phyloP scores from a whole-genome alignment of 2,329 filamentous ascomycete species.

The Corniculantispora saksenae region DNA sequence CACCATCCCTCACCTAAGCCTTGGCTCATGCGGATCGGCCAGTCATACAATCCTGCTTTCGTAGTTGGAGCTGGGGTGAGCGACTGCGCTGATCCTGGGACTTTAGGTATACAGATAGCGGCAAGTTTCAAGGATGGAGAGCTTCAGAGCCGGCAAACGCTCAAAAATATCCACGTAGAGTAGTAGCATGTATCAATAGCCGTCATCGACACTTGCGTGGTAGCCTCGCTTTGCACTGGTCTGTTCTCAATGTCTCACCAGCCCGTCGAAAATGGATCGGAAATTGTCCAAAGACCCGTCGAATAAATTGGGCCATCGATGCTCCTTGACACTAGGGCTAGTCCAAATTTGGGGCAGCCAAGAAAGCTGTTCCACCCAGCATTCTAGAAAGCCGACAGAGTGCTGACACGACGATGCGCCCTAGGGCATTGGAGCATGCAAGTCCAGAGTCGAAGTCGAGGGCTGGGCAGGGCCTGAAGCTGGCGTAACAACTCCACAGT shows the following conservation, averaged over 20 bases:
- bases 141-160: neutral
- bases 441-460: neutral
- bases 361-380: constrained; percentile 3
- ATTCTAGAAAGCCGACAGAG: constrained; percentile 17
- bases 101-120: too few relatives aligned
- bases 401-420: constrained; percentile 2
- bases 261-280: constrained; percentile 38
- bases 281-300: constrained; percentile 22
- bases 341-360: constrained; percentile 1
- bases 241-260: constrained; percentile 29
- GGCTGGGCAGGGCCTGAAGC: neutral
- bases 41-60: neutral
- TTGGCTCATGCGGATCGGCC: neutral
- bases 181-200: neutral
- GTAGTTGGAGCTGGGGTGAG: neutral
- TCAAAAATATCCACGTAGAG: neutral
- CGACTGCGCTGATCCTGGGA: neutral
- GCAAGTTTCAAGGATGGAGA: neutral
- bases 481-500: constrained; percentile 2
- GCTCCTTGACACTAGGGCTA: neutral
- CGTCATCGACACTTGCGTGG: neutral
- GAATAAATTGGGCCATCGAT: constrained; percentile 10
- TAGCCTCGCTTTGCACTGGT: neutral
- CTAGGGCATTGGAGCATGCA: neutral
- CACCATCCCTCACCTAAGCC: neutral